Conservation (phyloP, 257 asterid genomes). For the Verbascum thapsus region DNA sequence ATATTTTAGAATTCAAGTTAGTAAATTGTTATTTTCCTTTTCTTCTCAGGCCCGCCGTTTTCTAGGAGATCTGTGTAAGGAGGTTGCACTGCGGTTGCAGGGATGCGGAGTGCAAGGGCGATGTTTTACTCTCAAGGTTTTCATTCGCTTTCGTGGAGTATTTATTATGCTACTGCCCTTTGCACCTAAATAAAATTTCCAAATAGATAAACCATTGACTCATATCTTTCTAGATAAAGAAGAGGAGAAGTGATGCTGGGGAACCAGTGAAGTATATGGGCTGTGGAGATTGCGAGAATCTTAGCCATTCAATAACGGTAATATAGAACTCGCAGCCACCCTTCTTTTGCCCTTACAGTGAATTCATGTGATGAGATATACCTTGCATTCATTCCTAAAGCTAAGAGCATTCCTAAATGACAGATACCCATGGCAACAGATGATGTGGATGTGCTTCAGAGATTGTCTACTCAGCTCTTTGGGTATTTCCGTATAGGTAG, state of each 20-base stretch:
- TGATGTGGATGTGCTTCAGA: constrained; percentile 74
- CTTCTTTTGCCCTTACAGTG: constrained; percentile 10
- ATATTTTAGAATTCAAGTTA: constrained; percentile 21
- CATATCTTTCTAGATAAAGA: constrained; percentile 62
- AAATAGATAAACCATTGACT: constrained; percentile 12
- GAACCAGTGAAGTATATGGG: constrained; percentile 97
- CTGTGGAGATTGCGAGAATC: constrained; percentile 85
- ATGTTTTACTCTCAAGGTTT: constrained; percentile 86
- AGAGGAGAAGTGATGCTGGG: constrained; percentile 76
- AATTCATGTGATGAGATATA: constrained; percentile 13
- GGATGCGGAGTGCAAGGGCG: constrained; percentile 86
- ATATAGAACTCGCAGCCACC: constrained; percentile 26
- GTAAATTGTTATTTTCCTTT: constrained; percentile 4
- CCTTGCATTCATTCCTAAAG: constrained; percentile 15
- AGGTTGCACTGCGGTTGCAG: constrained; percentile 86
- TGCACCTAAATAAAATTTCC: not conserved
- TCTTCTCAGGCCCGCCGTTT: constrained; percentile 63
- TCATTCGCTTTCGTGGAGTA: constrained; percentile 16
- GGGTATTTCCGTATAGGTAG: constrained; percentile 82
- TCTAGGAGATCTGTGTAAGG: constrained; percentile 71
- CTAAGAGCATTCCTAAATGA: constrained; percentile 29
- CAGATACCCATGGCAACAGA: constrained; percentile 88
- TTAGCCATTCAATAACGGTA: constrained; percentile 91
- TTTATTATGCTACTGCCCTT: not conserved
- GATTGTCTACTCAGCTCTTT: constrained; percentile 78